These are phyloP conservation scores for Cystobasidium slooffiae DNA, from an alignment of 1,284 basidiomycete genomes.

Conservation along the genomic window DNA sequence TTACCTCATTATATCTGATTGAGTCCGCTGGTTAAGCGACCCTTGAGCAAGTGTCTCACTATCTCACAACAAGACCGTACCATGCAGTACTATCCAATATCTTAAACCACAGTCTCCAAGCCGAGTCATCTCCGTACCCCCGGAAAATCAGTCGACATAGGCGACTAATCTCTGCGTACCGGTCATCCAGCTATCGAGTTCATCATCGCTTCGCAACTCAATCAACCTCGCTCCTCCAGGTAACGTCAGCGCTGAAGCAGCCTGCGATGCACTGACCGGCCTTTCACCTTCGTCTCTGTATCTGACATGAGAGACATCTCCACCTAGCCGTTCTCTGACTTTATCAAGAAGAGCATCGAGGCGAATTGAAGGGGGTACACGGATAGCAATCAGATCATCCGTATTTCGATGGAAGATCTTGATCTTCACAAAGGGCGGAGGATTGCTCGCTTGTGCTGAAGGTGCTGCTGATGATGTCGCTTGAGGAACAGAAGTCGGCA, in stretches of 20 bases:
- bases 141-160: slow-evolving; percentile 34
- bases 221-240: slow-evolving; percentile 50
- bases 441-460: slow-evolving; percentile 42
- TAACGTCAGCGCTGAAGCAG: slow-evolving; percentile 44
- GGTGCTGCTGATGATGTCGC: slow-evolving; percentile 48
- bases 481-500: slow-evolving; percentile 36
- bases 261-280: slow-evolving; percentile 21
- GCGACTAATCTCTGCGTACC: slow-evolving; percentile 48
- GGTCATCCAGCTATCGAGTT: slow-evolving; percentile 52
- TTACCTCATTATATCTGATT: too few species aligned
- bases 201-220: slow-evolving; percentile 48
- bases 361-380: slow-evolving; percentile 92
- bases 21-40: too few species aligned
- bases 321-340: slow-evolving; percentile 81
- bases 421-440: slow-evolving; percentile 78
- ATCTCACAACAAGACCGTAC: too few species aligned
- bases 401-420: slow-evolving; percentile 92
- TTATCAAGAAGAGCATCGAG: slow-evolving; percentile 86
- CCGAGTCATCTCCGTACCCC: too few species aligned
- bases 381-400: slow-evolving; percentile 93
- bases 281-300: slow-evolving; percentile 48
- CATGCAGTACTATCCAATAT: too few species aligned
- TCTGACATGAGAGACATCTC: slow-evolving; percentile 64
- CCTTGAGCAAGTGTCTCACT: too few species aligned
- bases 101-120: too few species aligned